Conservation (phyloP, 1,139 yeast species). For the Taphrina betulina region DNA sequence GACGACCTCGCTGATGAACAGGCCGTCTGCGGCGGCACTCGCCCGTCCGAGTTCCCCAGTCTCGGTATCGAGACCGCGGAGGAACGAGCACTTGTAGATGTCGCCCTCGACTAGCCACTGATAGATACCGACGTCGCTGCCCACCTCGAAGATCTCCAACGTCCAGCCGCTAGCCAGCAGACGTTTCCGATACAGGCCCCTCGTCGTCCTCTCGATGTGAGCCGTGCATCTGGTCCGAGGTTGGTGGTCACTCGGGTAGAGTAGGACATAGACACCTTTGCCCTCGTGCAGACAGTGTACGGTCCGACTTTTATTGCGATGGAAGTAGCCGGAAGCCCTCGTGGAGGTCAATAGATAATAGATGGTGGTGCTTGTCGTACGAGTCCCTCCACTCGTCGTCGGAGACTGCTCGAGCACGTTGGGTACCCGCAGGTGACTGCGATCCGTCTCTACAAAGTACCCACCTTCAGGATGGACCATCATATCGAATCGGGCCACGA, state of each 20-base stretch:
- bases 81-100: not conserved
- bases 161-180: not conserved
- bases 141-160: not conserved
- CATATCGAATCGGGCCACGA: not conserved
- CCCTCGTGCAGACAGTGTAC: not conserved
- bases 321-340: not conserved
- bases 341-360: not conserved
- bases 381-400: not conserved
- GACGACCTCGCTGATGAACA: not conserved
- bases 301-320: not conserved
- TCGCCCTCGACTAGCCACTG: not conserved
- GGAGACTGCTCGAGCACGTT: not conserved
- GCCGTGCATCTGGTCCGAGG: constrained; percentile 1
- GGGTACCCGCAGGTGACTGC: not conserved
- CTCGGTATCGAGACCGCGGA: not conserved
- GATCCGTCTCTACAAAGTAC: not conserved
- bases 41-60: too few relatives aligned
- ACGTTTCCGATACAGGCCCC: not conserved
- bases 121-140: not conserved
- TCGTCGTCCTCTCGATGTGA: not conserved
- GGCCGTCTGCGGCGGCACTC: not conserved
- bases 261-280: not conserved
- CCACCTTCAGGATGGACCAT: not conserved
- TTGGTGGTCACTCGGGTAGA: not conserved
- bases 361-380: not conserved